Conservation (phyloP, 345 rosid genomes). For the Triadica sebifera region DNA sequence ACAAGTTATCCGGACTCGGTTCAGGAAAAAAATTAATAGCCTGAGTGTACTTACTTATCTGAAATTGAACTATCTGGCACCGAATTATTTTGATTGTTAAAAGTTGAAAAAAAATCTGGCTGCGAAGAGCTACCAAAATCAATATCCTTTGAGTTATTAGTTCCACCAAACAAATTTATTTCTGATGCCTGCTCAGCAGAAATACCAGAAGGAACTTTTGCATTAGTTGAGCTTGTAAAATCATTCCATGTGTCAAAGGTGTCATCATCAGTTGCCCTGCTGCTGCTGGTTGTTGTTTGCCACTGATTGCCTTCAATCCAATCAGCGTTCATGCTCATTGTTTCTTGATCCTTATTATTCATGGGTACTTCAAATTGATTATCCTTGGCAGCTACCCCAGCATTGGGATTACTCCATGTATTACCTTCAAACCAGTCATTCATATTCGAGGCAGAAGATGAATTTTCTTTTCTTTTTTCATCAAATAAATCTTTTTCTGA, state of each 20-base stretch:
- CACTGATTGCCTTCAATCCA: conserved; percentile 44
- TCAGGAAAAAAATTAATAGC: not conserved
- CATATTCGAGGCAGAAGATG: conserved; percentile 30
- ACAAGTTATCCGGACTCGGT: not conserved
- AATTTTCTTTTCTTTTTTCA: conserved; percentile 33
- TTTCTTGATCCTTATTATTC: conserved; percentile 28
- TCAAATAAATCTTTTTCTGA: conserved; percentile 33
- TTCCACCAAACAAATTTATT: conserved; percentile 33
- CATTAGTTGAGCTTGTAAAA: conserved; percentile 3
- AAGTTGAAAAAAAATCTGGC: conserved; percentile 39
- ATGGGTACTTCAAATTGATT: conserved; percentile 23
- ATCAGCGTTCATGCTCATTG: conserved; percentile 30
- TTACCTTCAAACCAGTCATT: conserved; percentile 53
- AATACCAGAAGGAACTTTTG: conserved; percentile 20
- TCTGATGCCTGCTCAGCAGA: conserved; percentile 34
- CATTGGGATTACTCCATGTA: conserved; percentile 31
- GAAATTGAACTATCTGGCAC: conserved; percentile 39
- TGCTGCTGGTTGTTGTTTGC: conserved; percentile 21
- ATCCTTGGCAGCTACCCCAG: conserved; percentile 26
- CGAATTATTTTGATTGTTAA: conserved; percentile 32
- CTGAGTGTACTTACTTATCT: conserved; percentile 39
- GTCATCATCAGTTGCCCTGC: not conserved
- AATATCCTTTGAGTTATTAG: conserved; percentile 26
- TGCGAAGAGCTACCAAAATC: conserved; percentile 37
- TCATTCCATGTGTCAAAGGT: not conserved